A percentile compares a stretch with the other conserved stretches of the same genome.
phyloP scores from a whole-genome alignment of 441 rosid genomes.

The Eutrema salsugineum region DNA sequence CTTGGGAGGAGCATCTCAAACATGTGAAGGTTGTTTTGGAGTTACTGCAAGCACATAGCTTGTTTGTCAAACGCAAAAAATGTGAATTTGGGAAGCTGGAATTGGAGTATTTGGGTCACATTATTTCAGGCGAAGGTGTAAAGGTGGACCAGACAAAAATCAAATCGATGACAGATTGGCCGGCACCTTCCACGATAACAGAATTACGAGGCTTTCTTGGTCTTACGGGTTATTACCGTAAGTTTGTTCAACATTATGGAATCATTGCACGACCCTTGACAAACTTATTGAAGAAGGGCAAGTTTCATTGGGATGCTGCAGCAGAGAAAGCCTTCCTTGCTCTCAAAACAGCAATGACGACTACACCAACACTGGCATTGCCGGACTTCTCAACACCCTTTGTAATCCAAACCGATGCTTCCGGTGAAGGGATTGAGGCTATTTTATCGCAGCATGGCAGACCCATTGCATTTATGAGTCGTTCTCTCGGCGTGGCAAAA shows the following conservation, averaged over 20 bases:
- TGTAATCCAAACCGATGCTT: not conserved
- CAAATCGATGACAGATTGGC: not conserved
- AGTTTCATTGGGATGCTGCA: not conserved
- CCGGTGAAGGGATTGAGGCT: rapidly evolving
- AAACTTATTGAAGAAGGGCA: not conserved
- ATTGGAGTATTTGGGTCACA: not conserved
- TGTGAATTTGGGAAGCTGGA: not conserved
- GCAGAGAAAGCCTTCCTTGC: not conserved
- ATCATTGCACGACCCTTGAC: not conserved
- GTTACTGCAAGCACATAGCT: not conserved
- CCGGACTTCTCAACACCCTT: not conserved
- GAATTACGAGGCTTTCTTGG: not conserved
- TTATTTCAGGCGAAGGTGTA: rapidly evolving
- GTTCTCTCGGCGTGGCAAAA: not conserved
- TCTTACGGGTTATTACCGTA: not conserved
- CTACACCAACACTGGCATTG: not conserved
- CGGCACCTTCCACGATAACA: rapidly evolving
- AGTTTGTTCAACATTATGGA: not conserved
- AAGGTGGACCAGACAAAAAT: not conserved
- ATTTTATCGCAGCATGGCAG: rapidly evolving
- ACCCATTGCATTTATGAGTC: not conserved
- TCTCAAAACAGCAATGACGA: not conserved
- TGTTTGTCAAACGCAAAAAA: not conserved
- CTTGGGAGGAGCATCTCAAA: no score
- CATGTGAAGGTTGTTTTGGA: no score